Base-by-base conservation (phyloP, 495 filamentous ascomycete species). In the Aspergillus sclerotioniger region DNA sequence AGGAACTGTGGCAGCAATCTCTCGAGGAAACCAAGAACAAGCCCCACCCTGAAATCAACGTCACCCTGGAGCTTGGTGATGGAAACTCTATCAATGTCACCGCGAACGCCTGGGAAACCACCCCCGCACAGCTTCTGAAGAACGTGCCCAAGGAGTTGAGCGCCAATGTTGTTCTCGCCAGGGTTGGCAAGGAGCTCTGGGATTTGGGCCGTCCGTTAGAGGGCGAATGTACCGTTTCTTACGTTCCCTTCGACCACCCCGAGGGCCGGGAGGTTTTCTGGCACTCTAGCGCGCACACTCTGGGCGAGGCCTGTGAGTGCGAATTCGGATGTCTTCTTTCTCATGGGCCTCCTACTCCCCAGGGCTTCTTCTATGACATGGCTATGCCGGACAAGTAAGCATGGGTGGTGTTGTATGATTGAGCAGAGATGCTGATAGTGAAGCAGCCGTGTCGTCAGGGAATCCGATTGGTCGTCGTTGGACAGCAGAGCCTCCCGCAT, bases 341-440 rank as follows among this genome's bases (percentile, higher is more conserved):
- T 62, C 91, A 96, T 66, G 94, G 94, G 8, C 94, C 94, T 19
- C 94, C 92, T 8, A 90, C 90, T 32, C 86, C 92, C 13, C 87
- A 92, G 72, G 94, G 95, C 35, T 98, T 98, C 82, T 98, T 95
- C 80, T 98, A 98, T 72, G 93, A 98, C 68, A 96, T 98, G 92
- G 87, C 86, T 15, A 82, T 96, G 19, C 87, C 87, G 21, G 88
- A 84, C 21, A 84, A 82, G 64, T 85, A 76, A 31, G 35, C 50
- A 13, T 17, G 20, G 5, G 12, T 48, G 28, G 12, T 9, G 16
- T 20, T 25, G 37, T 57, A 51, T 37, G 56, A 35, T 51, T 28
- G 28, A 19, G 13, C n/a, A 25, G 37, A 7, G 16, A 37, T 0
- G 20, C 62, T 64, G 41, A 64, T 46, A 45, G 50, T 3, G 43